Conservation (phyloP, 768 basidiomycete species). For the Amanita phalloides region DNA sequence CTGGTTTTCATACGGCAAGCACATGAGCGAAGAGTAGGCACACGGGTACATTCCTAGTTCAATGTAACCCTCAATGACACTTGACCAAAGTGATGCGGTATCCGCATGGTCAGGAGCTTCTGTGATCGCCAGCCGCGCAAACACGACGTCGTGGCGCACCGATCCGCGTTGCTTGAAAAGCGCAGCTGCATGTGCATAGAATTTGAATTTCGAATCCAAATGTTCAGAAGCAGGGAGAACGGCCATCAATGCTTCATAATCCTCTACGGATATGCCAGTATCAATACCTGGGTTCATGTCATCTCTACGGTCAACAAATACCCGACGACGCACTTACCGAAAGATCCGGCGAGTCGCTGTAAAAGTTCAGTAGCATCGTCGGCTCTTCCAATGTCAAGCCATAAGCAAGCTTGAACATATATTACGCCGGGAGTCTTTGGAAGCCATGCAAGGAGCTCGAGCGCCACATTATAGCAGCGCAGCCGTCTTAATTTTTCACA, state of each 20-base stretch:
- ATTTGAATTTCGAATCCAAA: conserved; percentile 54
- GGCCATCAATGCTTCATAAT: conserved; percentile 46
- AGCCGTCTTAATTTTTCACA: conserved; percentile 58
- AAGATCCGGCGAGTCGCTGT: conserved; percentile 64
- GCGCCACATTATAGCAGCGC: conserved; percentile 49
- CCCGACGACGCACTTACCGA: conserved; percentile 39
- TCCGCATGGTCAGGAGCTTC: conserved; percentile 42
- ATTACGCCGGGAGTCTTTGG: conserved; percentile 68
- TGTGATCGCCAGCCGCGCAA: conserved; percentile 75
- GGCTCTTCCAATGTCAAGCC: conserved; percentile 51
- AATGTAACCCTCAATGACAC: conserved; percentile 63
- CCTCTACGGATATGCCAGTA: conserved; percentile 44
- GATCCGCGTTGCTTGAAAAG: conserved; percentile 55
- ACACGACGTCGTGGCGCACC: conserved; percentile 55
- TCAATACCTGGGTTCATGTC: conserved; percentile 28
- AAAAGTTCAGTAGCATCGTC: conserved; percentile 68
- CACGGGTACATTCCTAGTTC: conserved; percentile 74
- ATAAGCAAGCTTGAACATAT: conserved; percentile 63
- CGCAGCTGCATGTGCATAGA: conserved; percentile 68
- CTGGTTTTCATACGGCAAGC: conserved; percentile 68
- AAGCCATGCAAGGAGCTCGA: conserved; percentile 65
- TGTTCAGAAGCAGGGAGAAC: conserved; percentile 50
- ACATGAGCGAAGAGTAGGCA: conserved; percentile 73
- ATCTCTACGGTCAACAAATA: background rate
- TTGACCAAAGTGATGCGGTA: conserved; percentile 68